These are phyloP conservation scores for Trametes cubensis DNA, from an alignment of 768 basidiomycete species.

Conservation along the genomic window DNA sequence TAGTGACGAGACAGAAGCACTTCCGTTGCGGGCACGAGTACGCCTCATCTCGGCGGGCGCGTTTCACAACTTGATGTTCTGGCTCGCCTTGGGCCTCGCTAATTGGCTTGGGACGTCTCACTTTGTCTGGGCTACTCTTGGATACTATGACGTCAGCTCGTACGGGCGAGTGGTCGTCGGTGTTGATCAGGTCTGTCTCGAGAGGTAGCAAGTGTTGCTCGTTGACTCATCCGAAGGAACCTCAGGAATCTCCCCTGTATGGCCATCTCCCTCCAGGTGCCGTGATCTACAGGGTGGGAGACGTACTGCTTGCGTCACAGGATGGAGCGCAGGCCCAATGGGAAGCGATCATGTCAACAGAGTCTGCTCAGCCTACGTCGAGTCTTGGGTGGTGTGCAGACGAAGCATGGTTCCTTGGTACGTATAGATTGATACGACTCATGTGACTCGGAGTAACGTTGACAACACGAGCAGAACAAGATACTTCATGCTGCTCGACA, in stretches of 20 bases:
- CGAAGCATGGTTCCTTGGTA: conserved; percentile 35
- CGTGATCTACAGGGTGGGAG: conserved; percentile 68
- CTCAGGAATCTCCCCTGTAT: conserved; percentile 64
- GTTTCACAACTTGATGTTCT: conserved; percentile 74
- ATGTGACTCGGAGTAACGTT: neutral
- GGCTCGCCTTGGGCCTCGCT: conserved; percentile 46
- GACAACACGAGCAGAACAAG: conserved; percentile 32
- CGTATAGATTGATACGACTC: neutral
- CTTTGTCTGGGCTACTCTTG: conserved; percentile 31
- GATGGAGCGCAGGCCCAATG: conserved; percentile 43
- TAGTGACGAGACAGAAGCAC: conserved; percentile 28
- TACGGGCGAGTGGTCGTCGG: conserved; percentile 57
- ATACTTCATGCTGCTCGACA: conserved; percentile 23
- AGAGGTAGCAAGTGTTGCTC: neutral
- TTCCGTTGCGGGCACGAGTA: conserved; percentile 44
- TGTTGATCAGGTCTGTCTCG: conserved; percentile 53
- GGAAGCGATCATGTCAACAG: conserved; percentile 46
- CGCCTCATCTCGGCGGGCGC: conserved; percentile 74
- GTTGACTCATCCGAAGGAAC: neutral
- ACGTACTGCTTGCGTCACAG: conserved; percentile 46
- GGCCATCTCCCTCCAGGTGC: conserved; percentile 57
- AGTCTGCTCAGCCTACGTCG: neutral
- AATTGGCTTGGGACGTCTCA: conserved; percentile 32
- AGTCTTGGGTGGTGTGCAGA: conserved; percentile 66
- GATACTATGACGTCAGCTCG: conserved; percentile 56